Evolutionary conservation across 2,329 filamentous ascomycete species (phyloP), one percentile per base, ranked within the genome.

Genomic region (Dothiorella sarmentorum): DNA sequence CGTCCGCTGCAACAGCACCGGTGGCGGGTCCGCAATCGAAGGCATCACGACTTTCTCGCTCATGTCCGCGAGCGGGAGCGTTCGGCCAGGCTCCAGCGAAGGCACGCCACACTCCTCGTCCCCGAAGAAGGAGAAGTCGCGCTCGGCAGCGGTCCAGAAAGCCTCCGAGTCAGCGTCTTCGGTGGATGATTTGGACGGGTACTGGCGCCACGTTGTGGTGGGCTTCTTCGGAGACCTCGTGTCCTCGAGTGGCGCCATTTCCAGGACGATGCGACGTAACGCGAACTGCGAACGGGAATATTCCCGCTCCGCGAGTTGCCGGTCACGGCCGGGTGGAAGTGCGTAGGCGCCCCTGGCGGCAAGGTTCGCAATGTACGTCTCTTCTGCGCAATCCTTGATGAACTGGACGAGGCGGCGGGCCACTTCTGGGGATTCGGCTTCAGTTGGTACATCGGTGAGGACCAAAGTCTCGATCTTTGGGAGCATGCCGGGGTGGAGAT

Each of bases 121-220:
- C 1, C 75, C 78, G 60, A 86, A 86, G 69, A 85, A 85, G 26
- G 80, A 83, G 62, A 86, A 86, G 65, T 86, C 84, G 53, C 80
- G 75, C 58, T 78, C 74, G 3, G 83, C 82, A 7, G 83, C 83
- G 51, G 78, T 75, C 83, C 83, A 85, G 10, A 86, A 75, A 3
- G 78, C 77, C 65, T 85, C 83, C 4, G 79, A 81, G 64, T 86
- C 84, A 7, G 74, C 71, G 62, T 86, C 83, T 45, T 83, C 82
- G 0, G 82, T 85, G 27, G 80, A 80, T 6, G 82, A 85, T 61
- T 78, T 80, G 6, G 75, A 78, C 7, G 72, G 71, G 43, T 74
- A 75, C 17, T 71, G 67, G 37, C 76, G 74, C 68, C 77, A 79
- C 27, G 77, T 76, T 17, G 73, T 77, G 2, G 76, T 73, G 33